Conservation (phyloP, 225 moss, liverwort and hornwort species). For the Pseudisothecium myosuroides region DNA sequence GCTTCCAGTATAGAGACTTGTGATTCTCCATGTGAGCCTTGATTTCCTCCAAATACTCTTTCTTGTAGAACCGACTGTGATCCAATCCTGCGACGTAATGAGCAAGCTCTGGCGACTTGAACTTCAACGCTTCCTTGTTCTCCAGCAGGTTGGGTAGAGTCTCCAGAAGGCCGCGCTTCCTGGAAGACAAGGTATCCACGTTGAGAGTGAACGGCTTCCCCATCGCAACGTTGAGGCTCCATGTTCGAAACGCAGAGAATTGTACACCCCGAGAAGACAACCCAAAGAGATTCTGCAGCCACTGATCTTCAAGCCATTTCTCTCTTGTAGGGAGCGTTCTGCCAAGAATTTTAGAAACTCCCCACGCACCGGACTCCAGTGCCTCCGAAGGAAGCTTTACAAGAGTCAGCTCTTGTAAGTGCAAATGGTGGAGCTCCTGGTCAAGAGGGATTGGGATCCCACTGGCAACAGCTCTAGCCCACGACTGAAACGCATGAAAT, state of each 20-base stretch:
- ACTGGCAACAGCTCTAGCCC: not conserved
- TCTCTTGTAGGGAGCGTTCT: not conserved
- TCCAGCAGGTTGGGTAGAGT: not conserved
- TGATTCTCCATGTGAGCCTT: not conserved
- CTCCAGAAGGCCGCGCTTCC: not conserved
- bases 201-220: not conserved
- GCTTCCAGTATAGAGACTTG: not conserved
- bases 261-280: not conserved
- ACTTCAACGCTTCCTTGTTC: not conserved
- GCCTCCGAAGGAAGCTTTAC: not conserved
- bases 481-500: not conserved
- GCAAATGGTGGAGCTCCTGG: not conserved
- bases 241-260: not conserved
- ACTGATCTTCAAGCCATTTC: not conserved
- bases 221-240: not conserved
- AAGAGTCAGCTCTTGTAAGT: not conserved
- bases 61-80: not conserved
- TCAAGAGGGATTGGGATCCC: not conserved
- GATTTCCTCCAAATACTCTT: not conserved
- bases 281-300: not conserved
- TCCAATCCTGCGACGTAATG: not conserved
- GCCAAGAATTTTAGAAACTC: not conserved
- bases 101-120: not conserved
- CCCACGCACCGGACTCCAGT: not conserved
- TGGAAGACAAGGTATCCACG: not conserved